Evolutionary conservation across 768 basidiomycete species (phyloP).

Genomic region (Astraeus odoratus): DNA sequence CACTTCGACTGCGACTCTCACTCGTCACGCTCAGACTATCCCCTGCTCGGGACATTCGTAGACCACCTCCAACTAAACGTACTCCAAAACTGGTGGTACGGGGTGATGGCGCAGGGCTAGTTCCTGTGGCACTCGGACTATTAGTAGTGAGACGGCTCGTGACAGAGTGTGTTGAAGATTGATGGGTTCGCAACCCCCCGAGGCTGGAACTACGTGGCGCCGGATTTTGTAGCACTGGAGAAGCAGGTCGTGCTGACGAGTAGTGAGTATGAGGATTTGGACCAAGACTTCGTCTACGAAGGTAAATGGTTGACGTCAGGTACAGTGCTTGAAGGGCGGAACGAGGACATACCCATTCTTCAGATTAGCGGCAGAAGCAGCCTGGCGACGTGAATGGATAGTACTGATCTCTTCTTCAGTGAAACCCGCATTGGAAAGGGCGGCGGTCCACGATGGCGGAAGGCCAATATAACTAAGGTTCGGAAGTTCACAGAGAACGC

Average conservation of each 20-base stretch:
- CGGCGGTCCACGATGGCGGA: conserved; percentile 67
- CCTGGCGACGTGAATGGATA: conserved; percentile 39
- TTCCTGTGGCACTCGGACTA: not conserved
- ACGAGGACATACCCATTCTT: not conserved
- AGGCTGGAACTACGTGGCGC: conserved; percentile 21
- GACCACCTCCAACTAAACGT: conserved; percentile 13
- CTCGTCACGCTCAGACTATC: conserved; percentile 12
- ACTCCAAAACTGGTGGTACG: conserved; percentile 16
- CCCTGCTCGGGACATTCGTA: conserved; percentile 9
- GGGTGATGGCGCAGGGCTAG: conserved; percentile 11
- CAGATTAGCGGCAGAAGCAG: conserved; percentile 8
- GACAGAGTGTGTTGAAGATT: conserved; percentile 11
- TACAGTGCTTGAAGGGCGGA: not conserved
- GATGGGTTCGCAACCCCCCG: conserved; percentile 4
- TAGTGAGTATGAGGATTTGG: conserved; percentile 4
- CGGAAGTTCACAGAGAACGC: not conserved
- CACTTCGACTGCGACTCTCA: conserved; percentile 6
- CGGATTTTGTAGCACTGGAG: conserved; percentile 14
- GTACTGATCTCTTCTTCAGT: conserved; percentile 61
- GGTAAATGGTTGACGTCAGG: not conserved
- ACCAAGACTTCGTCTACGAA: conserved; percentile 8
- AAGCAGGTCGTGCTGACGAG: conserved; percentile 5
- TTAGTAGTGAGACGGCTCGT: conserved; percentile 1
- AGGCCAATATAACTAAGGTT: conserved; percentile 48
- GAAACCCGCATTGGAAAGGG: conserved; percentile 55